Conservation (phyloP, 169 alveolate genomes). For the Cryptosporidium bovis region DNA sequence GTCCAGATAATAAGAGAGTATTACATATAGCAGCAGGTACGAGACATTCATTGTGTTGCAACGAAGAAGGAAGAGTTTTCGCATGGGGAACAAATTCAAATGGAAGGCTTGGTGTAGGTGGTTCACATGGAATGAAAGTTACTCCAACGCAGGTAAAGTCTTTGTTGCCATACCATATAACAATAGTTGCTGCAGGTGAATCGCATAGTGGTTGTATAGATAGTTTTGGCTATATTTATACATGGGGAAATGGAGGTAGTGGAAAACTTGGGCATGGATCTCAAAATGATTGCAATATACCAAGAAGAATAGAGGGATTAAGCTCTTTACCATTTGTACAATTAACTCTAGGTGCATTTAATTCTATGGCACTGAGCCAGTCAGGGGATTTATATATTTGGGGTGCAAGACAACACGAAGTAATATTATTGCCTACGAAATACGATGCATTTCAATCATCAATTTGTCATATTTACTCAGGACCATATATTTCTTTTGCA, state of each 20-base stretch:
- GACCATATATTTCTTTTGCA: conserved; percentile 58
- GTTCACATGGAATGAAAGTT: conserved; percentile 35
- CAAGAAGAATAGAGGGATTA: conserved; percentile 46
- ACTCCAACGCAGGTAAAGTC: conserved; percentile 25
- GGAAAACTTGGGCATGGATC: conserved; percentile 85
- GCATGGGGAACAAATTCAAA: conserved; percentile 66
- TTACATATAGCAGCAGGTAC: conserved; percentile 63
- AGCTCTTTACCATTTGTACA: conserved; percentile 53
- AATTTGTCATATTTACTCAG: conserved; percentile 38
- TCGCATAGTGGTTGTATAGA: conserved; percentile 89
- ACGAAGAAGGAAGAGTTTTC: conserved; percentile 27
- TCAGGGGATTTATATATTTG: conserved; percentile 65
- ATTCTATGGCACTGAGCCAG: conserved; percentile 38
- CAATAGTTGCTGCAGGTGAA: conserved; percentile 85
- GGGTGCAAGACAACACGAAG: conserved; percentile 56
- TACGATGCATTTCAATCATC: conserved; percentile 29
- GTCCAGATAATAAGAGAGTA: conserved; percentile 2
- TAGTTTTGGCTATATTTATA: conserved; percentile 83
- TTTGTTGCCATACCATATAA: conserved; percentile 25
- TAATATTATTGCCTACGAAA: conserved; percentile 25
- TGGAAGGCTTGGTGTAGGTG: conserved; percentile 50
- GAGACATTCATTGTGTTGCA: conserved; percentile 55
- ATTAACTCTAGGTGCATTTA: conserved; percentile 50
- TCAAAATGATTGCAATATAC: conserved; percentile 24
- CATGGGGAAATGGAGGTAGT: conserved; percentile 88